phyloP scores from a whole-genome alignment of 306 rosid species.

The Lathyrus aphaca region DNA sequence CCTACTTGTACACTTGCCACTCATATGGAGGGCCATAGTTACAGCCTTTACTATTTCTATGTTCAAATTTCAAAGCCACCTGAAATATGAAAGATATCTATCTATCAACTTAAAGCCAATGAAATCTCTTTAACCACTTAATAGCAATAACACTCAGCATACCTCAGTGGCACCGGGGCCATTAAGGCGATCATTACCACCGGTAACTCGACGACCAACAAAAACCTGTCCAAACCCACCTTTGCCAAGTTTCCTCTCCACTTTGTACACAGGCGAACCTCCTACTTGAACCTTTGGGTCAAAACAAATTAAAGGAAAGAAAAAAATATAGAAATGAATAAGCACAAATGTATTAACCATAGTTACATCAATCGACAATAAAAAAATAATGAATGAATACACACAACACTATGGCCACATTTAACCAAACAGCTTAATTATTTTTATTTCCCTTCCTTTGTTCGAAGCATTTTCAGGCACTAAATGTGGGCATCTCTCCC shows the following conservation, averaged over 20 bases:
- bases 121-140: background rate
- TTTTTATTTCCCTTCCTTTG: no score
- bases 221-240: constrained; percentile 98
- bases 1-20: constrained; percentile 99
- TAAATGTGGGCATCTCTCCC: no score
- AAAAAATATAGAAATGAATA: background rate
- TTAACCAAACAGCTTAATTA: background rate
- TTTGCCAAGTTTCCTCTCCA: constrained; percentile 84
- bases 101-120: constrained; percentile 21
- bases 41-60: constrained; percentile 96
- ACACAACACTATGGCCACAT: background rate
- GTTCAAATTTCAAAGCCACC: constrained; percentile 97
- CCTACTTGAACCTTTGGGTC: constrained; percentile 79
- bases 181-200: constrained; percentile 70
- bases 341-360: background rate
- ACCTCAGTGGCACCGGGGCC: constrained; percentile 87
- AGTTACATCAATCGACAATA: background rate
- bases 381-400: constrained; percentile 19
- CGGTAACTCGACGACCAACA: constrained; percentile 78
- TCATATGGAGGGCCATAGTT: constrained; percentile 92
- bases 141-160: constrained; percentile 5
- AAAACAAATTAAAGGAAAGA: constrained; percentile 17
- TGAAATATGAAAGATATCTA: constrained; percentile 45
- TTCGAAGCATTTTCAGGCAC: no score
- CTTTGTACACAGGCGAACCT: constrained; percentile 79